These are phyloP conservation scores for Umbelopsis sp. DNA, from an alignment of 371 early-diverging fungal genomes.

Conservation along the genomic window DNA sequence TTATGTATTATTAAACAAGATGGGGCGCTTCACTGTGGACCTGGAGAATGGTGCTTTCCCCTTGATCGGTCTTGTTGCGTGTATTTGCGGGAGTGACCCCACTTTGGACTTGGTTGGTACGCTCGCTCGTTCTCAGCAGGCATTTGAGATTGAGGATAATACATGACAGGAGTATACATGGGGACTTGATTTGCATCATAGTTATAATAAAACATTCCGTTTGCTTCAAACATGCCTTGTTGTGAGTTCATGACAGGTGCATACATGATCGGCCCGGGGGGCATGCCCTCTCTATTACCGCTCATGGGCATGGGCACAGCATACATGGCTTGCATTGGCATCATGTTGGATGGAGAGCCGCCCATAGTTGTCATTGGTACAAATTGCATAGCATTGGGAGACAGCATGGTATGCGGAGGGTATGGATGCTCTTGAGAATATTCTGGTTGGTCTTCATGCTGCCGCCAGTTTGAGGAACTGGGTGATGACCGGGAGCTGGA, in stretches of 20 bases:
- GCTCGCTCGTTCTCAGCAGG: background rate
- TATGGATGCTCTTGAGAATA: conserved; percentile 19
- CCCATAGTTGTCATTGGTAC: conserved; percentile 18
- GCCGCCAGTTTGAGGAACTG: conserved; percentile 15
- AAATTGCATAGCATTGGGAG: conserved; percentile 27
- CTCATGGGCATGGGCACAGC: conserved; percentile 28
- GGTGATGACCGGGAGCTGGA: conserved; percentile 9
- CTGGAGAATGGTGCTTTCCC: background rate
- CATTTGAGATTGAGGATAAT: conserved; percentile 11
- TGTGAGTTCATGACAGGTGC: conserved; percentile 20
- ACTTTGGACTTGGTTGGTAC: conserved; percentile 1
- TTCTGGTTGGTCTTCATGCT: conserved; percentile 10
- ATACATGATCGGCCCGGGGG: conserved; percentile 20
- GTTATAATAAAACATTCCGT: conserved; percentile 47
- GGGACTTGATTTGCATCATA: conserved; percentile 33
- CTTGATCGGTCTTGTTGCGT: conserved; percentile 7
- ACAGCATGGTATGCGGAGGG: conserved; percentile 21
- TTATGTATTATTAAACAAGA: background rate
- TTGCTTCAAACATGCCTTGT: conserved; percentile 38
- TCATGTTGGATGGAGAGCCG: conserved; percentile 8
- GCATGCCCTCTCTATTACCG: conserved; percentile 15
- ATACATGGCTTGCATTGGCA: conserved; percentile 29
- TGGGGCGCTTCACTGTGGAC: background rate
- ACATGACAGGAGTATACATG: conserved; percentile 21
- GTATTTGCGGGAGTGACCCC: conserved; percentile 6